Evolutionary conservation across 306 rosid species (phyloP).

Genomic region (Mimosa bimucronata): DNA sequence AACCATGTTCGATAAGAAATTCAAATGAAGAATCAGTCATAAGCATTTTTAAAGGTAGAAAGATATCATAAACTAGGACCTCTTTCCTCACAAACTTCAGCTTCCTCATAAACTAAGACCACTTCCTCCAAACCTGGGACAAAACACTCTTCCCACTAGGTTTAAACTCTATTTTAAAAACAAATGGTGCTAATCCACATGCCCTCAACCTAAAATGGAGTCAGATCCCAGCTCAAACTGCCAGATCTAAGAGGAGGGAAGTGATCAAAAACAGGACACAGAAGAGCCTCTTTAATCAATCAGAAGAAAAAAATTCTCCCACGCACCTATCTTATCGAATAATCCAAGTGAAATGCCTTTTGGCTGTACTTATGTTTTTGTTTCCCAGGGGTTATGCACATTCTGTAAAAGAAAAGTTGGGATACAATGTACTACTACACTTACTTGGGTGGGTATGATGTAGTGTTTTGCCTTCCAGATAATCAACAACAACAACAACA

Average conservation of each 20-base stretch:
- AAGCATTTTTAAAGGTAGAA: background rate
- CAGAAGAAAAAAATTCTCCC: background rate
- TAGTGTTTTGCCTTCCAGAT: background rate
- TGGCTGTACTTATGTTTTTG: background rate
- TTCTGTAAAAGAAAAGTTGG: background rate
- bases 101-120: background rate
- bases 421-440: no score
- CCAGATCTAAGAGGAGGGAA: background rate
- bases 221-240: background rate
- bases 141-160: background rate
- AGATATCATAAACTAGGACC: background rate
- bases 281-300: background rate
- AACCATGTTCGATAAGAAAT: background rate
- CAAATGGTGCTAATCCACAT: background rate
- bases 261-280: background rate
- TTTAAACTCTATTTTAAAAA: no score
- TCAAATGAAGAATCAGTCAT: background rate
- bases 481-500: no score
- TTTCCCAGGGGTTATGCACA: background rate
- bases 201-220: background rate
- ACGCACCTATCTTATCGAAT: background rate
- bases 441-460: background rate
- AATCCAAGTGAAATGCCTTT: background rate
- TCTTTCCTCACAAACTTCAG: background rate
- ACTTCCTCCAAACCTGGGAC: background rate